Conservation (phyloP, 2,329 filamentous ascomycete genomes). For the Aspergillus ruber region DNA sequence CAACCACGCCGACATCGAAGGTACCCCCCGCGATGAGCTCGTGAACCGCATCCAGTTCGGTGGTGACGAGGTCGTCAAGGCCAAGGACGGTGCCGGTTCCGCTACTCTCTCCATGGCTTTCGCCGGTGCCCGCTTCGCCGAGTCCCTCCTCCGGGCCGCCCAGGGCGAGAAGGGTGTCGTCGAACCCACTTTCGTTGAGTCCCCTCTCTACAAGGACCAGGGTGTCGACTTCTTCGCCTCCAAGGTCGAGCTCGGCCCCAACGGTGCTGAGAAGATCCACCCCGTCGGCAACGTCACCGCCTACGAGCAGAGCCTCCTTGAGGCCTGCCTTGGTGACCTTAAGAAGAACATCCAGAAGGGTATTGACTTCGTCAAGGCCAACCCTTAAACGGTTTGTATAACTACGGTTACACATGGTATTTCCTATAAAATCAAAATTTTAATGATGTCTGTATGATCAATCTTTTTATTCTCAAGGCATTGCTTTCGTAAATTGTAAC, state of each 20-base stretch:
- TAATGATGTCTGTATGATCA: neutral
- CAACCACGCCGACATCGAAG: slow-evolving; percentile 73
- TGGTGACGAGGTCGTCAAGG: slow-evolving; percentile 98
- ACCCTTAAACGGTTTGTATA: slow-evolving; percentile 39
- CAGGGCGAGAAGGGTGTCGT: slow-evolving; percentile 91
- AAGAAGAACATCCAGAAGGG: slow-evolving; percentile 82
- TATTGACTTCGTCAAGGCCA: slow-evolving; percentile 58
- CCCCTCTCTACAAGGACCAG: slow-evolving; percentile 96
- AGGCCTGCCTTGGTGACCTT: slow-evolving; percentile 66
- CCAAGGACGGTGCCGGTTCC: slow-evolving; percentile 95
- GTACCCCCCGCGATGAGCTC: slow-evolving; percentile 67
- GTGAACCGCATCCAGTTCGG: slow-evolving; percentile 96
- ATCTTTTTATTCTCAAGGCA: neutral
- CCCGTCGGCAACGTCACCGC: slow-evolving; percentile 77
- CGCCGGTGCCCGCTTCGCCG: slow-evolving; percentile 78
- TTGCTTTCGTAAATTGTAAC: neutral
- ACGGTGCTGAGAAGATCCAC: slow-evolving; percentile 91
- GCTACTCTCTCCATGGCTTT: slow-evolving; percentile 99
- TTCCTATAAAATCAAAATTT: slow-evolving; percentile 2
- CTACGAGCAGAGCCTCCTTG: slow-evolving; percentile 82
- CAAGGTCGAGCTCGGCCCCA: slow-evolving; percentile 90
- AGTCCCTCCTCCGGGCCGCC: slow-evolving; percentile 85
- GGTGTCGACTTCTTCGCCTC: slow-evolving; percentile 96
- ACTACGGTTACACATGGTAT: slow-evolving; percentile 9
- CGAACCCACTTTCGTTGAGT: slow-evolving; percentile 96